Percentiles rank a stretch among this genome's conserved stretches.
phyloP scores from a whole-genome alignment of 257 asterid species.

The Datura wrightii region DNA sequence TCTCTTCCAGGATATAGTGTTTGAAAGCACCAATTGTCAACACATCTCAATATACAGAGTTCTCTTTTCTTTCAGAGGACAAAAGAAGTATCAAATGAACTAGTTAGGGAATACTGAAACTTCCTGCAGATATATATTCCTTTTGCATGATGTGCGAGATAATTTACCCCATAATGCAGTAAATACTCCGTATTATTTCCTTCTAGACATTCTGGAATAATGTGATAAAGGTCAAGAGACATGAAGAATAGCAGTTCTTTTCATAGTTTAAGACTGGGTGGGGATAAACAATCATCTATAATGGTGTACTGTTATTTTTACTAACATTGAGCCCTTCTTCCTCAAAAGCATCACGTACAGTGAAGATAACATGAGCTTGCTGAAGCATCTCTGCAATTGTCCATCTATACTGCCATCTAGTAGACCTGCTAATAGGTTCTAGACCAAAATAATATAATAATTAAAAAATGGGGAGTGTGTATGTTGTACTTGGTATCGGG shows the following conservation, averaged over 20 bases:
- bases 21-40: constrained; percentile 20
- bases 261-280: background rate
- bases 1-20: background rate
- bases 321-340: background rate
- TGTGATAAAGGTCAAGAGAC: background rate
- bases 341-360: background rate
- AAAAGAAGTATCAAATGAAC: background rate
- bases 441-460: background rate
- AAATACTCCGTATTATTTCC: background rate
- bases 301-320: background rate
- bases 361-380: constrained; percentile 8
- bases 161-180: background rate
- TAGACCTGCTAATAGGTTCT: background rate
- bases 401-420: background rate
- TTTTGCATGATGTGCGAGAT: background rate
- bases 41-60: background rate
- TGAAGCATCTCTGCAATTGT: background rate
- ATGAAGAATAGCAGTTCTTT: background rate
- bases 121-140: background rate
- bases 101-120: constrained; percentile 8
- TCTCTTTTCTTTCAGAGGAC: constrained; percentile 13
- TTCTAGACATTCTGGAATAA: background rate
- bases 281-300: background rate
- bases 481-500: background rate
- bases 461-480: background rate